Evolutionary conservation across 441 rosid genomes (phyloP).

Genomic region (Erodium trifolium): DNA sequence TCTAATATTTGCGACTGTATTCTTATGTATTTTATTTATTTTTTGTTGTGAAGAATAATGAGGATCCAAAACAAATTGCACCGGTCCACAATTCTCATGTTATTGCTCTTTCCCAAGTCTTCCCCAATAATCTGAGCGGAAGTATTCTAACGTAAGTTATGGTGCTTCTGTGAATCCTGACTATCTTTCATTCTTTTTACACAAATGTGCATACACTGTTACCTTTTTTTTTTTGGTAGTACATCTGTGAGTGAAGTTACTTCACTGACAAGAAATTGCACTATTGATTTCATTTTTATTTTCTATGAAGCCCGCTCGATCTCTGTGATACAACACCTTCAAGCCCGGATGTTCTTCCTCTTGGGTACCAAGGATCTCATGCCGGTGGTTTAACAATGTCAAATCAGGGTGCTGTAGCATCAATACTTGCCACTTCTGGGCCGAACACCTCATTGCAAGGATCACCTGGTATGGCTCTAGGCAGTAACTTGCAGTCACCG

Average conservation of each 20-base stretch:
- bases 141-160: slow-evolving; percentile 63
- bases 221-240: not conserved
- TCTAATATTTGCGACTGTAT: not conserved
- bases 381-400: slow-evolving; percentile 41
- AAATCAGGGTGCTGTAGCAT: slow-evolving; percentile 59
- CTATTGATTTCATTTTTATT: slow-evolving; percentile 20
- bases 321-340: slow-evolving; percentile 66
- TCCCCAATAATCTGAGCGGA: slow-evolving; percentile 80
- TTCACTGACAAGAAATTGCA: not conserved
- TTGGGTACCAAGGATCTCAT: slow-evolving; percentile 18
- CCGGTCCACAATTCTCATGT: slow-evolving; percentile 77
- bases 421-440: slow-evolving; percentile 54
- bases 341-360: slow-evolving; percentile 59
- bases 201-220: not conserved
- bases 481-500: slow-evolving; percentile 51
- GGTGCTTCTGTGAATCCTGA: slow-evolving; percentile 15
- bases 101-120: slow-evolving; percentile 78
- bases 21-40: not conserved
- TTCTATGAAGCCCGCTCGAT: slow-evolving; percentile 91
- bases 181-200: slow-evolving; percentile 11
- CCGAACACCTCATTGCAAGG: slow-evolving; percentile 55
- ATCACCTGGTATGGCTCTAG: slow-evolving; percentile 52
- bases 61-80: slow-evolving; percentile 61
- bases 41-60: slow-evolving; percentile 47
- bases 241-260: not conserved